Conservation (phyloP, 2,329 filamentous ascomycete genomes). For the Acrocalymma vagum region DNA sequence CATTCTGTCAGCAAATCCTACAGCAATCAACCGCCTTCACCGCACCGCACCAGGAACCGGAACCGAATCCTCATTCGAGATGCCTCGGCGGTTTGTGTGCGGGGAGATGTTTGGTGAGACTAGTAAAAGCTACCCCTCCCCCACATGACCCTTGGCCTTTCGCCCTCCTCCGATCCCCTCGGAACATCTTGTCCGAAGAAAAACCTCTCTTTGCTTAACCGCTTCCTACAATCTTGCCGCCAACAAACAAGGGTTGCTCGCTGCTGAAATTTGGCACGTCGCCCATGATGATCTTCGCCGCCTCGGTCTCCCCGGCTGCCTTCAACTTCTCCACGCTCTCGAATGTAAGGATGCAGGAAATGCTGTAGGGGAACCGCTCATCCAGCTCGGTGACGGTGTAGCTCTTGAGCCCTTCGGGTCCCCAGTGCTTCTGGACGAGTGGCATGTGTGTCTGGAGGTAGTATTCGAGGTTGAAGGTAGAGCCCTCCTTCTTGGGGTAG, state of each 20-base stretch:
- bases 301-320: constrained; percentile 25
- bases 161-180: constrained; percentile 5
- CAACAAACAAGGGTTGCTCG: constrained; percentile 41
- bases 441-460: constrained; percentile 59
- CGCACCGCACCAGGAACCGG: no score
- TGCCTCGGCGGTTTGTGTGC: neutral
- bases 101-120: neutral
- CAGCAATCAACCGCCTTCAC: no score
- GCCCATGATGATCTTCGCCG: constrained; percentile 45
- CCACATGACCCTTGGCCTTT: neutral
- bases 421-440: constrained; percentile 52
- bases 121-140: constrained; percentile 4
- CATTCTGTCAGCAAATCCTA: no score
- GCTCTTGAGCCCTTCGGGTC: constrained; percentile 47
- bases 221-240: constrained; percentile 25
- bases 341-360: constrained; percentile 26
- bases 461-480: constrained; percentile 60
- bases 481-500: constrained; percentile 52
- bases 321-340: constrained; percentile 32
- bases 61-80: neutral
- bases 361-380: constrained; percentile 31
- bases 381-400: constrained; percentile 29
- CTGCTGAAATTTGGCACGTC: constrained; percentile 47
- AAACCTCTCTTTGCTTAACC: constrained; percentile 11
- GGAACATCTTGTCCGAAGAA: constrained; percentile 1